Evolutionary conservation across 768 basidiomycete species (phyloP).

Genomic region (Mycena amicta): DNA sequence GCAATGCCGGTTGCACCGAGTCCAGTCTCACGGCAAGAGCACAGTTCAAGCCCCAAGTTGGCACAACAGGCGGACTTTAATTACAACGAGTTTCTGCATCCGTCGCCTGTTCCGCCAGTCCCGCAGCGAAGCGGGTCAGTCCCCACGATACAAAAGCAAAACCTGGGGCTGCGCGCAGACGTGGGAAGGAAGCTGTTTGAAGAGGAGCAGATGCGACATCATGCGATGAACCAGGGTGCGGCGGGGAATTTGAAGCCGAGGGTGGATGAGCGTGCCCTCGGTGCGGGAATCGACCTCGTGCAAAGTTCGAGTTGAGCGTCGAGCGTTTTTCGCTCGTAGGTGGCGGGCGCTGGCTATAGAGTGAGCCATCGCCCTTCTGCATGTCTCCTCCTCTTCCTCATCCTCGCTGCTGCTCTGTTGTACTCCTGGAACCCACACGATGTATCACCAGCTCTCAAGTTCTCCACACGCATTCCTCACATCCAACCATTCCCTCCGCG

Average conservation of each 20-base stretch:
- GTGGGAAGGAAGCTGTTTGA: constrained; percentile 72
- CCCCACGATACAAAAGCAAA: constrained; percentile 21
- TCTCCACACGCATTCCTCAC: no score
- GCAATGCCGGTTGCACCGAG: constrained; percentile 19
- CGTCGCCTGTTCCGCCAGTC: constrained; percentile 51
- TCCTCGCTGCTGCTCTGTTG: constrained; percentile 13
- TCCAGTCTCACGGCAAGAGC: constrained; percentile 7
- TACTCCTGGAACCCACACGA: constrained; percentile 30
- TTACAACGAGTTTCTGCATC: constrained; percentile 72
- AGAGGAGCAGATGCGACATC: constrained; percentile 60
- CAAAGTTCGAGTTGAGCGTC: constrained; percentile 37
- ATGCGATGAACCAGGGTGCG: constrained; percentile 12
- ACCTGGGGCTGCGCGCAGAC: constrained; percentile 59
- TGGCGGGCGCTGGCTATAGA: constrained; percentile 15
- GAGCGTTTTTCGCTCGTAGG: no score
- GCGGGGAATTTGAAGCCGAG: constrained; percentile 19
- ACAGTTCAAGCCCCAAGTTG: neutral
- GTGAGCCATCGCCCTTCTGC: neutral
- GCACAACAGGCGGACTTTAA: constrained; percentile 48
- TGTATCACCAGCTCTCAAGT: constrained; percentile 44
- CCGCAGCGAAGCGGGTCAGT: constrained; percentile 28
- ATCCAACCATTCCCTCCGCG: neutral
- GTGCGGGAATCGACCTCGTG: constrained; percentile 48
- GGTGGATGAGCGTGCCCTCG: constrained; percentile 25
- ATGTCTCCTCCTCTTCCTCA: neutral